Percentiles rank a stretch among this genome's conserved stretches.
Conservation (phyloP, 2,329 filamentous ascomycete species). For the Fusarium paranaense region DNA sequence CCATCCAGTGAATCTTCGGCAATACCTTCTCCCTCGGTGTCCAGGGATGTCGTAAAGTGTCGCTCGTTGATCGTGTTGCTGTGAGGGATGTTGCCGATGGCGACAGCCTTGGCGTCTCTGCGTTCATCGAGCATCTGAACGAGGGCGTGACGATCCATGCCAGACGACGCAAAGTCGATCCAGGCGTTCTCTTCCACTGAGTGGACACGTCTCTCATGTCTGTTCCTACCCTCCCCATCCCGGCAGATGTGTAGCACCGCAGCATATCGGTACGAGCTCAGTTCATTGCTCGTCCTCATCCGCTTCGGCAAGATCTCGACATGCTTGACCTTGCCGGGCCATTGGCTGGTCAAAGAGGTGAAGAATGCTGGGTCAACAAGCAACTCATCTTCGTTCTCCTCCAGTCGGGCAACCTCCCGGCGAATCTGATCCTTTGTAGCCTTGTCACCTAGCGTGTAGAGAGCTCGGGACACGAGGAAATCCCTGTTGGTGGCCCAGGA, state of each 20-base stretch:
- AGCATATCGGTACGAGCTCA: constrained; percentile 32
- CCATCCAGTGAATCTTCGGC: constrained; percentile 4
- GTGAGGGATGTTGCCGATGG: constrained; percentile 42
- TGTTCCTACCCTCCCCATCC: not conserved
- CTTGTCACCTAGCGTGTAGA: too few relatives aligned
- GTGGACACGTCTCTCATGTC: too few relatives aligned
- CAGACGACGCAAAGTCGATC: constrained; percentile 31
- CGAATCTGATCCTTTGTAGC: too few relatives aligned
- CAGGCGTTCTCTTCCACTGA: constrained; percentile 5
- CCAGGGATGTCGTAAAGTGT: constrained; percentile 27
- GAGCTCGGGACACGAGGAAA: too few relatives aligned
- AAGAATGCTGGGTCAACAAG: too few relatives aligned
- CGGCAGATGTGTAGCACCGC: constrained; percentile 32
- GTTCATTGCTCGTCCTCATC: too few relatives aligned
- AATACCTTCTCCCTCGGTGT: not conserved
- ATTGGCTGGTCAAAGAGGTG: too few relatives aligned
- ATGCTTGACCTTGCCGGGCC: too few relatives aligned
- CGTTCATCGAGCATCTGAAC: constrained; percentile 11
- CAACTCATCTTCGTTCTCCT: too few relatives aligned
- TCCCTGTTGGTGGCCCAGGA: too few relatives aligned
- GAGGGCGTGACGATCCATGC: constrained; percentile 19
- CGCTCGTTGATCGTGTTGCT: constrained; percentile 47
- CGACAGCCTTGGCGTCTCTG: not conserved
- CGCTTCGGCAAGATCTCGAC: too few relatives aligned
- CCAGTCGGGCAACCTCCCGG: too few relatives aligned